Conservation (phyloP, 768 basidiomycete genomes). For the Mycena vitilis region DNA sequence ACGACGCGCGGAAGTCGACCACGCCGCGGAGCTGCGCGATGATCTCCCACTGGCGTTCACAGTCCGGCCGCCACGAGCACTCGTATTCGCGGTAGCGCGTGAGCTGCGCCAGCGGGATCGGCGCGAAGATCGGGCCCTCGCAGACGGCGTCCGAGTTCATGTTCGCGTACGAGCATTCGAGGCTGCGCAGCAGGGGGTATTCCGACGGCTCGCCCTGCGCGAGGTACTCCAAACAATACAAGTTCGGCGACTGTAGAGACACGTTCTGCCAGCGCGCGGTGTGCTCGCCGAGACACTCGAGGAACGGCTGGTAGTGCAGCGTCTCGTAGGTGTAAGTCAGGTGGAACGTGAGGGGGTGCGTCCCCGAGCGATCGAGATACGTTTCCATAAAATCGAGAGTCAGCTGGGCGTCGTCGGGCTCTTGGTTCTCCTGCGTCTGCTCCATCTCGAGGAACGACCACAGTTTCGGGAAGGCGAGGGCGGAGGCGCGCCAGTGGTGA, state of each 20-base stretch:
- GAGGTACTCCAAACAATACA: background rate
- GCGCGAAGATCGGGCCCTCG: background rate
- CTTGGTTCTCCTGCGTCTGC: slow-evolving; percentile 9
- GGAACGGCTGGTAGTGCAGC: slow-evolving; percentile 6
- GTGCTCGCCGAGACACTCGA: slow-evolving; percentile 9
- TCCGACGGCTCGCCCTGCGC: background rate
- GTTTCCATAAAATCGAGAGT: slow-evolving; percentile 43
- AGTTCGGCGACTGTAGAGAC: background rate
- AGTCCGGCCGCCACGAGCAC: background rate
- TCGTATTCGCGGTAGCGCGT: slow-evolving; percentile 12
- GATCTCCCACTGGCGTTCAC: slow-evolving; percentile 1
- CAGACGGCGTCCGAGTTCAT: background rate
- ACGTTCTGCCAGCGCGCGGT: slow-evolving; percentile 8
- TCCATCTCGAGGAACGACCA: slow-evolving; percentile 14
- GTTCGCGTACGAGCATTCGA: background rate
- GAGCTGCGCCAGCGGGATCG: slow-evolving; percentile 8
- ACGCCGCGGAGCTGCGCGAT: slow-evolving; percentile 7
- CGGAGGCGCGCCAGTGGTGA: slow-evolving; percentile 15
- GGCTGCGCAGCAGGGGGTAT: slow-evolving; percentile 9
- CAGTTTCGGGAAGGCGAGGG: background rate
- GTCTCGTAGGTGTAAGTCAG: background rate
- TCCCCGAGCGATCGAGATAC: slow-evolving; percentile 45
- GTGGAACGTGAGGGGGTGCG: slow-evolving; percentile 29
- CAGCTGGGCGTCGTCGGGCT: background rate
- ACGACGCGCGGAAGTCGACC: background rate